Evolutionary conservation across 345 rosid genomes (phyloP).

Genomic region (Camelina neglecta): DNA sequence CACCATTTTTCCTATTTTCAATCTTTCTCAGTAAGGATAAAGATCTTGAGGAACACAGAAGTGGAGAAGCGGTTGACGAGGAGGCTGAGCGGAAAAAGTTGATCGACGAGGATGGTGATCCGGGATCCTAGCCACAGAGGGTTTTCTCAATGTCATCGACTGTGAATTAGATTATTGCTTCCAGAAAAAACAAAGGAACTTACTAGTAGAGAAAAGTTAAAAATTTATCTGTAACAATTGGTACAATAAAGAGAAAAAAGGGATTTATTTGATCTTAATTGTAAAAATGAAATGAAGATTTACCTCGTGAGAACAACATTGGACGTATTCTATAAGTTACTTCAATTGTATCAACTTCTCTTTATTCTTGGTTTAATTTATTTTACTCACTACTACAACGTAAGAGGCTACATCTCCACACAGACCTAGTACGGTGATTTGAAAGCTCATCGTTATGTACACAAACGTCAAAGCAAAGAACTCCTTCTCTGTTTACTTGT

Average conservation of each 20-base stretch:
- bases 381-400: slow-evolving; percentile 30
- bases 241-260: neutral
- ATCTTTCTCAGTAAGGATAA: slow-evolving; percentile 30
- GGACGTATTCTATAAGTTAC: slow-evolving; percentile 21
- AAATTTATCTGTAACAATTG: neutral
- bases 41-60: slow-evolving; percentile 20
- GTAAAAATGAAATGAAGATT: slow-evolving; percentile 18
- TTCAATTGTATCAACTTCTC: slow-evolving; percentile 37
- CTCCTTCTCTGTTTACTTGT: slow-evolving; percentile 26
- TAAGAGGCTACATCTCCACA: slow-evolving; percentile 35
- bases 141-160: slow-evolving; percentile 12
- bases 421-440: slow-evolving; percentile 26
- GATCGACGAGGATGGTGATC: slow-evolving; percentile 5
- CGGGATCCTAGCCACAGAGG: neutral
- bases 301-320: slow-evolving; percentile 13
- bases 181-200: neutral
- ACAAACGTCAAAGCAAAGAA: slow-evolving; percentile 38
- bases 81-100: slow-evolving; percentile 32
- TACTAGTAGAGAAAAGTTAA: neutral
- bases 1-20: neutral
- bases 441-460: slow-evolving; percentile 42
- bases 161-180: neutral
- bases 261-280: slow-evolving; percentile 28
- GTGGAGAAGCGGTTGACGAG: slow-evolving; percentile 46
- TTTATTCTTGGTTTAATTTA: slow-evolving; percentile 31